Conservation (phyloP, 352 stramenopile genomes). For the Globisporangium splendens region DNA sequence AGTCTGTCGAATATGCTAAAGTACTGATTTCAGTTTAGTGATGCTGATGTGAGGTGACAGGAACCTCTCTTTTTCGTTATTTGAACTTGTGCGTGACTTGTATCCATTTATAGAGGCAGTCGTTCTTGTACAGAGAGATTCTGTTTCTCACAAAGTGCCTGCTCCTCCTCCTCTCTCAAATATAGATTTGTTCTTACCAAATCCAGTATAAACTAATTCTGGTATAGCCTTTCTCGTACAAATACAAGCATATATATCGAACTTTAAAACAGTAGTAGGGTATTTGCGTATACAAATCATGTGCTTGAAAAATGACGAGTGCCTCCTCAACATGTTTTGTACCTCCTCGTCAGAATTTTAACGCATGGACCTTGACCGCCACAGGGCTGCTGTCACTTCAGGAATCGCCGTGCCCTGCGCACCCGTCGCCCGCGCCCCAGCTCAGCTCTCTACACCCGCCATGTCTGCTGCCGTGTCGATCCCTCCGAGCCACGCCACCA, state of each 20-base stretch:
- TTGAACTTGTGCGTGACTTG: slow-evolving; percentile 6
- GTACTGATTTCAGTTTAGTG: too few species aligned
- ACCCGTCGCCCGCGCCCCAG: too few species aligned
- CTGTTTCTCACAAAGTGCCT: neutral
- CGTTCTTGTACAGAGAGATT: slow-evolving; percentile 11
- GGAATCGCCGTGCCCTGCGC: neutral
- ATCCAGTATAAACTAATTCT: neutral
- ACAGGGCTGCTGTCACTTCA: too few species aligned
- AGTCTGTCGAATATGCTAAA: too few species aligned
- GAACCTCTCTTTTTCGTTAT: slow-evolving; percentile 4
- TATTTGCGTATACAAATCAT: neutral
- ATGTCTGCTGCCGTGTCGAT: slow-evolving; percentile 10
- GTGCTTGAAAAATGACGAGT: neutral
- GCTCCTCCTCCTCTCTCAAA: neutral
- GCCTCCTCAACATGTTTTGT: neutral
- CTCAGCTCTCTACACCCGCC: neutral
- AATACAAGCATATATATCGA: neutral
- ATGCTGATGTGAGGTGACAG: too few species aligned
- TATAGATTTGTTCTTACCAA: neutral
- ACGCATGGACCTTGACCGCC: neutral
- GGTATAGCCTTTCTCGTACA: neutral
- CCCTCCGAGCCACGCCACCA: neutral
- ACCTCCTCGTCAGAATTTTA: neutral
- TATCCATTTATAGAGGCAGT: neutral
- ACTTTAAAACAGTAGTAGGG: neutral